Evolutionary conservation across 805 yeast genomes (phyloP), one percentile per base, ranked within the genome.

Genomic region (Wickerhamia fluorescens): DNA sequence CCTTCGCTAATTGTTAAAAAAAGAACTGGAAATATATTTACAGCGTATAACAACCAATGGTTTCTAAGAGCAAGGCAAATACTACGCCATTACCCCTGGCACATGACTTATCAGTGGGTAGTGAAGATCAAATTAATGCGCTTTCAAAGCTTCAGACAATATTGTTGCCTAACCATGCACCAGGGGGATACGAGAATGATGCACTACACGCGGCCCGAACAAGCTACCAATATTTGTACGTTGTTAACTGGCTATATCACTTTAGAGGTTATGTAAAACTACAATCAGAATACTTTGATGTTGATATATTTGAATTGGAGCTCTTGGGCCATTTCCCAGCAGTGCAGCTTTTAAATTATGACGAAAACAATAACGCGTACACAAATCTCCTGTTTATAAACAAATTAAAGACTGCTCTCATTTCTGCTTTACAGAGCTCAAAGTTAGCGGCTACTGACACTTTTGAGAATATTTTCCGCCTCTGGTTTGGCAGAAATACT

Each of bases 291-390:
- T 59, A 60, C 8, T 72, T 77, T 39, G 79, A 76, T 41, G 66
- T 68, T 6, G 78, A 75, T 34, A 54, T 68, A 12, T 66, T 77
- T 35, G 86, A 78, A 42, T 75, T 75, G 41, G 86, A 78, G 40
- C 52, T 78, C 9, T 54, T 75, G 22, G 42, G 52, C 33, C 42
- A 15, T 29, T 34, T 39, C 23, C 36, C 41, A 8, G 24, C 29
- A n/a, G 29, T 14, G 24, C 40, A 11, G 20, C 20, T 28, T 11
- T 18, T 22, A 20, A 23, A 28, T 24, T 30, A 31, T 8, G 38
- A 37, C 7, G 20, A 22, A n/a, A 14, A 23, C 15, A 20, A 20
- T 7, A 20, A 31, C 11, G 15, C 23, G 21, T 24, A 24, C 25
- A 10, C 29, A 12, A 21, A 25, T 14, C 7, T 27, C 10, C 35